Base-by-base conservation (phyloP, 2,329 filamentous ascomycete genomes). In the Colletotrichum cereale region DNA sequence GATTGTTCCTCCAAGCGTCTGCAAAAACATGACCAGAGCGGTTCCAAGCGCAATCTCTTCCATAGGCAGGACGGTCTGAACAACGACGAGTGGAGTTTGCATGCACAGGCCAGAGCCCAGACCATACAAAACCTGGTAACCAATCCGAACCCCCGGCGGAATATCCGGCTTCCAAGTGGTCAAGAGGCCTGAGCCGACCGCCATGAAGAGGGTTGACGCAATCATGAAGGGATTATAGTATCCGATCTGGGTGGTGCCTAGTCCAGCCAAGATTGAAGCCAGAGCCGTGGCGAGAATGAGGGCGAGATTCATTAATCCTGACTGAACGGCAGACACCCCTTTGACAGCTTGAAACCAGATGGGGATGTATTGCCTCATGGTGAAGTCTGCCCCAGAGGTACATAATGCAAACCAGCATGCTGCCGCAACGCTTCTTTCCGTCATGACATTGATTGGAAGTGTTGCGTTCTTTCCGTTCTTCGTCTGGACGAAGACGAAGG, bases 201-300 rank as follows among this genome's bases (percentile, higher is more conserved):
- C 69, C 62, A 66, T 76, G 52, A 76, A 72, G 67, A 81, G 66
- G 1, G 79, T 74, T 1, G 76, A 76, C 1, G 74, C 52, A 3
- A 81, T 76, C 77, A 82, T 80, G 34, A 76, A 79, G 0, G 75
- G 81, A 31, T 74, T 77, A 38, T 82, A 82, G 61, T 83, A 82
- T 6, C 82, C 82, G 7, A 79, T 50, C 11, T 77, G 61, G 2
- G 77, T 78, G 29, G 79, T 75, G n/a, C 76, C 52, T 16, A 74
- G 58, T 16, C 80, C 80, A 0, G 75, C 66, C 7, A 75, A 12
- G 18, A 79, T 73, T 8, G 76, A 75, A 18, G 73, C 69, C 3
- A 80, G 26, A 3, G 77, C 76, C n/a, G 79, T 74, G 8, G 75
- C 74, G 1, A 82, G 72, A 47, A 81, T 74, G 5, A 78, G 67